Percentiles rank a stretch among this genome's conserved stretches.
These are phyloP conservation scores for Canna indica DNA, from an alignment of 176 grass and related monocot species.

Conservation along the genomic window DNA sequence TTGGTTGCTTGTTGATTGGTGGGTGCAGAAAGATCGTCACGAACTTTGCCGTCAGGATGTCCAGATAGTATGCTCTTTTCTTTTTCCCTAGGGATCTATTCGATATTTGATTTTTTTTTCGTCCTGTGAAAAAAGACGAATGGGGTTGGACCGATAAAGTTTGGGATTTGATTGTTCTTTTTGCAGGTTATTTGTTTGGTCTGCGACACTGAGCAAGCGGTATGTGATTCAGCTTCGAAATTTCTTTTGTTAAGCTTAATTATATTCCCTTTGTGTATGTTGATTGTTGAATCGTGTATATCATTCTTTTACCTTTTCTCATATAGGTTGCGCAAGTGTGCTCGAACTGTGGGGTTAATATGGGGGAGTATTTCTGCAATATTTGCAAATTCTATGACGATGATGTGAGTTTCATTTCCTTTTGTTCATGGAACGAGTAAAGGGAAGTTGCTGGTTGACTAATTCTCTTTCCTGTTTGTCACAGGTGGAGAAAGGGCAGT, in stretches of 20 bases:
- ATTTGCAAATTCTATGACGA: constrained; percentile 98
- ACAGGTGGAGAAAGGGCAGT: constrained; percentile 72
- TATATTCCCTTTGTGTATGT: background rate
- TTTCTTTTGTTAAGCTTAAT: constrained; percentile 1
- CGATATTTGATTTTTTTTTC: background rate
- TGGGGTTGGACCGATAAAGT: background rate
- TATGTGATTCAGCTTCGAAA: constrained; percentile 23
- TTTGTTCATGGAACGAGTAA: background rate
- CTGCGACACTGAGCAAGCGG: constrained; percentile 68
- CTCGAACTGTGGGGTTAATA: constrained; percentile 79
- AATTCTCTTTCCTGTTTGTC: constrained; percentile 7
- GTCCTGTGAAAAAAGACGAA: background rate
- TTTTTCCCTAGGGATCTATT: background rate
- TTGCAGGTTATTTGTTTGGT: constrained; percentile 88
- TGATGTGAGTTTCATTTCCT: constrained; percentile 38
- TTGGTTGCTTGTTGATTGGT: constrained; percentile 17
- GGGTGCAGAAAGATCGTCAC: constrained; percentile 57
- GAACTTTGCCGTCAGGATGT: constrained; percentile 79
- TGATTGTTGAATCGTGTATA: constrained; percentile 17
- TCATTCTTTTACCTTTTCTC: constrained; percentile 7
- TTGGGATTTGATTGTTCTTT: constrained; percentile 13
- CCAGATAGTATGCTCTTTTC: constrained; percentile 42
- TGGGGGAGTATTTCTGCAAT: constrained; percentile 92
- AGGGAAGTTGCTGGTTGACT: background rate
- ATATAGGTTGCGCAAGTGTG: constrained; percentile 75